Conservation (phyloP, 768 basidiomycete species). For the Fomitopsis serialis region DNA sequence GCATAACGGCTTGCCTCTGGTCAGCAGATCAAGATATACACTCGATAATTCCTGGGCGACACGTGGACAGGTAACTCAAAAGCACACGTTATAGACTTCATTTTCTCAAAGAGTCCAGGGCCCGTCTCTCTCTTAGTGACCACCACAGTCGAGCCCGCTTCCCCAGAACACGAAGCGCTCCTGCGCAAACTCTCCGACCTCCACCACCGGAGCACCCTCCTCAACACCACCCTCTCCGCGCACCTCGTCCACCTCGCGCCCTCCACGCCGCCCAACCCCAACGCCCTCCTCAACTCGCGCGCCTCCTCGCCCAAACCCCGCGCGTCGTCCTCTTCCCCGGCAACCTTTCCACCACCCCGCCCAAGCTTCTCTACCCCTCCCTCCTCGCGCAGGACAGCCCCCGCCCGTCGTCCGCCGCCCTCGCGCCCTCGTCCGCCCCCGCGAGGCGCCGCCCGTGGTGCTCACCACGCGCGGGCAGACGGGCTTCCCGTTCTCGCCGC, state of each 20-base stretch:
- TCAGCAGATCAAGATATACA: slow-evolving; percentile 30
- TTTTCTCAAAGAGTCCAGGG: slow-evolving; percentile 23
- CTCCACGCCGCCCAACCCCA: slow-evolving; percentile 34
- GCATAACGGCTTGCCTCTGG: slow-evolving; percentile 49
- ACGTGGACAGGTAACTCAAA: slow-evolving; percentile 38
- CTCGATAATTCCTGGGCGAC: slow-evolving; percentile 30
- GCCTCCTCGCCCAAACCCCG: slow-evolving; percentile 48
- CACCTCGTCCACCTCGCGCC: slow-evolving; percentile 44
- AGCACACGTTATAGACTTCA: background rate
- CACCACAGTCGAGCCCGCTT: slow-evolving; percentile 28
- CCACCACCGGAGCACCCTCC: slow-evolving; percentile 3
- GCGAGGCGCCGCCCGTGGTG: slow-evolving; percentile 16
- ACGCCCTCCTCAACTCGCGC: slow-evolving; percentile 58
- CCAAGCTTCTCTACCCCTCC: slow-evolving; percentile 19
- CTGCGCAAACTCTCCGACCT: slow-evolving; percentile 13
- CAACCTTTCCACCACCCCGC: slow-evolving; percentile 26
- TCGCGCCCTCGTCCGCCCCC: background rate
- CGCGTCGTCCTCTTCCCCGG: slow-evolving; percentile 49
- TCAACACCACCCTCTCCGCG: slow-evolving; percentile 28
- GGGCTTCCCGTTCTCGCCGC: slow-evolving; percentile 32
- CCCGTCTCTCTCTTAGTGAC: slow-evolving; percentile 46
- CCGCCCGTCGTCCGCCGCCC: slow-evolving; percentile 5
- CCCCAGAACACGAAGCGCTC: slow-evolving; percentile 18
- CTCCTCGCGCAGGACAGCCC: slow-evolving; percentile 9
- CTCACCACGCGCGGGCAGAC: slow-evolving; percentile 25